phyloP scores from a whole-genome alignment of 23 red algal genomes.

The Gracilariopsis chorda region DNA sequence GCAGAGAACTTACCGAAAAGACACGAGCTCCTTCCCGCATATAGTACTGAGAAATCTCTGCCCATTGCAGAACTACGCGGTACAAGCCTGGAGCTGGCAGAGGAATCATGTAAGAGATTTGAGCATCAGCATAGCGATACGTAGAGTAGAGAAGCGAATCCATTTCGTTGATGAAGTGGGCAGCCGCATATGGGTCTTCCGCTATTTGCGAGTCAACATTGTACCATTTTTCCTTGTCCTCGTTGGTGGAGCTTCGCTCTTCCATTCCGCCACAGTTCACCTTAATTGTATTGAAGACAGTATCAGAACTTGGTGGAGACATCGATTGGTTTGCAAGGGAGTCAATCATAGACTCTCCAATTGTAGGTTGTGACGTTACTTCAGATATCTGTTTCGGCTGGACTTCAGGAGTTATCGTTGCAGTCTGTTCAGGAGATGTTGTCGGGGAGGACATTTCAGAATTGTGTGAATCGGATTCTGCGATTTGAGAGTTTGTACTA shows the following conservation, averaged over 20 bases:
- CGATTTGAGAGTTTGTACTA: background rate
- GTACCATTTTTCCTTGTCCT: slow-evolving; percentile 26
- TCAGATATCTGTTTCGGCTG: too few relatives aligned
- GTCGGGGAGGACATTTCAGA: background rate
- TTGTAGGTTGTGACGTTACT: background rate
- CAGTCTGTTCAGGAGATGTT: background rate
- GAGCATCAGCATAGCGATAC: slow-evolving; percentile 13
- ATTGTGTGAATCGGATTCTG: background rate
- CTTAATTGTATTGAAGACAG: slow-evolving; percentile 2
- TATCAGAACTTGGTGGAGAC: background rate
- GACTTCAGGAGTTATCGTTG: background rate
- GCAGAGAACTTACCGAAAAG: slow-evolving; percentile 33
- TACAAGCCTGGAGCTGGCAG: background rate
- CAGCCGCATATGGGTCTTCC: slow-evolving; percentile 28
- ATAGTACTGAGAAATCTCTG: slow-evolving; percentile 30
- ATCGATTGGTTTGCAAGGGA: background rate
- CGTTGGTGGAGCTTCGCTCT: slow-evolving; percentile 5
- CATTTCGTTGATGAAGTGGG: background rate
- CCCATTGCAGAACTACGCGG: slow-evolving; percentile 32
- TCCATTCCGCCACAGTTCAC: slow-evolving; percentile 44
- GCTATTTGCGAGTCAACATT: slow-evolving; percentile 29
- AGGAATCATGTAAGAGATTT: slow-evolving; percentile 20
- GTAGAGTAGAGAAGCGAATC: slow-evolving; percentile 36
- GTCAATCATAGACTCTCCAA: background rate
- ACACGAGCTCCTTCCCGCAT: slow-evolving; percentile 47